phyloP scores from a whole-genome alignment of 169 alveolate species.

The Eimeria praecox region DNA sequence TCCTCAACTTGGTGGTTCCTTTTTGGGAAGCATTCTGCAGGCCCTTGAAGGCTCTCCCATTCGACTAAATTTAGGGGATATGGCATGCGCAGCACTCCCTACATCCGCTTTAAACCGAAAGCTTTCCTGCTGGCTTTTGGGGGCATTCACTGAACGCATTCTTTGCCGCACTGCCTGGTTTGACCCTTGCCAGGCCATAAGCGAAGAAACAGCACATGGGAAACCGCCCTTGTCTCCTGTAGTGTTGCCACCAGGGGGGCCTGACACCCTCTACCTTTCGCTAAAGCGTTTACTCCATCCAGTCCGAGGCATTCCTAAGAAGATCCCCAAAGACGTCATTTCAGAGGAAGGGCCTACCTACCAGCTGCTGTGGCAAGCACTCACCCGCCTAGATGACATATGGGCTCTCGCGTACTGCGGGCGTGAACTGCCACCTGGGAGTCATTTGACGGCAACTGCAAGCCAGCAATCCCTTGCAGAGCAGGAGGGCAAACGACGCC shows the following conservation, averaged over 20 bases:
- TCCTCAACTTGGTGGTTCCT: constrained; percentile 60
- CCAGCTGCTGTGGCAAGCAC: constrained; percentile 76
- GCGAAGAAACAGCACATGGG: constrained; percentile 54
- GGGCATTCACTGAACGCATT: constrained; percentile 70
- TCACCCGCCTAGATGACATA: constrained; percentile 70
- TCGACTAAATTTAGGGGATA: constrained; percentile 51
- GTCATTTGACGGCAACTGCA: not conserved
- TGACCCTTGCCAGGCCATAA: constrained; percentile 74
- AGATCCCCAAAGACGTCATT: constrained; percentile 43
- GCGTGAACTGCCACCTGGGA: not conserved
- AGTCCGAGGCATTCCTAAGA: constrained; percentile 11
- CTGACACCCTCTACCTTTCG: constrained; percentile 37
- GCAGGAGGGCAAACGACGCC: not conserved
- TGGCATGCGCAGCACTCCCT: constrained; percentile 76
- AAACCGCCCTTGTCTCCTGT: constrained; percentile 66
- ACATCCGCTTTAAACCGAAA: constrained; percentile 51
- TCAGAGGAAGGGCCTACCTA: constrained; percentile 73
- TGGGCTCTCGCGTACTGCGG: constrained; percentile 72
- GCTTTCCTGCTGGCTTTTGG: constrained; percentile 72
- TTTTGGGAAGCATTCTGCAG: constrained; percentile 38
- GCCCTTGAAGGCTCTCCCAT: constrained; percentile 61
- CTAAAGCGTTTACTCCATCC: constrained; percentile 12
- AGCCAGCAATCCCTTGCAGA: not conserved
- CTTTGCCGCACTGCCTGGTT: constrained; percentile 76
- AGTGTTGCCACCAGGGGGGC: constrained; percentile 46